phyloP scores from a whole-genome alignment of 1,284 basidiomycete genomes.

The Mycena citricolor region DNA sequence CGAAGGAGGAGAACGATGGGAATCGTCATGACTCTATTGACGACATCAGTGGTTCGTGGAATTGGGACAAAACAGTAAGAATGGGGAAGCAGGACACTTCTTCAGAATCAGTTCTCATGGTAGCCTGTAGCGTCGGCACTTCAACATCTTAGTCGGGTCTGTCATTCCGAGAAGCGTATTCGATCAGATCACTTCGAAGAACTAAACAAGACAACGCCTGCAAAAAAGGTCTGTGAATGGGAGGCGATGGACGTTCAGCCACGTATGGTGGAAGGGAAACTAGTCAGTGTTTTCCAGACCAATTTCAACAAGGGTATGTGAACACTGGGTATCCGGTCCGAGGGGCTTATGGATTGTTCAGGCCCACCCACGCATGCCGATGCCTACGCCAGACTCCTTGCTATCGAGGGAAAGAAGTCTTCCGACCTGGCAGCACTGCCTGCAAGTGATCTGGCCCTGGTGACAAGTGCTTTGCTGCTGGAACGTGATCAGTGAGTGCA shows the following conservation, averaged over 20 bases:
- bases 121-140: constrained; percentile 4
- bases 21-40: constrained; percentile 29
- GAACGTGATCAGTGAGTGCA: too few species aligned
- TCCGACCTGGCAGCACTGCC: too few species aligned
- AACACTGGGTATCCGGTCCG: neutral
- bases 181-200: neutral
- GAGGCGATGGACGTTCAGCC: neutral
- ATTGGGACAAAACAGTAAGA: constrained; percentile 24
- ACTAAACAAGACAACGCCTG: neutral
- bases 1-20: constrained; percentile 27
- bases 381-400: constrained; percentile 3
- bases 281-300: neutral
- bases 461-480: too few species aligned
- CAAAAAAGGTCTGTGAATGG: neutral
- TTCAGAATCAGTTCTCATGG: too few species aligned
- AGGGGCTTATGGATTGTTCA: neutral
- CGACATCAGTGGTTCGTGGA: constrained; percentile 25
- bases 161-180: neutral
- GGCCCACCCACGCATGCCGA: constrained; percentile 6
- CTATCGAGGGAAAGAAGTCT: too few species aligned
- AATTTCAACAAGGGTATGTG: neutral
- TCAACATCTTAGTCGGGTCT: neutral
- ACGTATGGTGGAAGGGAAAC: neutral
- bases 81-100: too few species aligned
- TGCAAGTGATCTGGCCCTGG: too few species aligned